phyloP scores from a whole-genome alignment of 495 filamentous ascomycete genomes.

The Neurospora sp. region DNA sequence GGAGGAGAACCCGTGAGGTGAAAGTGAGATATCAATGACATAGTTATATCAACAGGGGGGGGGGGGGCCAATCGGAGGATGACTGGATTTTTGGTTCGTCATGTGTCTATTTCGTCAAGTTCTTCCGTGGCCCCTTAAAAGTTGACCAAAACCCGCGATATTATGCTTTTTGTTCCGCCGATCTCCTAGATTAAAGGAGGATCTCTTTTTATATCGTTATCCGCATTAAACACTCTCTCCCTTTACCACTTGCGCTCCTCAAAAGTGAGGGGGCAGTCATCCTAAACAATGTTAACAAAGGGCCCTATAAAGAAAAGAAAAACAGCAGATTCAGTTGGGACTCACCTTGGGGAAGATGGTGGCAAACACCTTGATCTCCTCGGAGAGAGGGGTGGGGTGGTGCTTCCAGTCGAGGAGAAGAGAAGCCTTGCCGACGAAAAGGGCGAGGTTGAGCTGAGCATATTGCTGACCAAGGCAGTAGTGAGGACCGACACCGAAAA shows the following conservation, averaged over 20 bases:
- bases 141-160: background rate
- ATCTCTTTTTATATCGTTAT: background rate
- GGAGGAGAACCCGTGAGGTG: no score
- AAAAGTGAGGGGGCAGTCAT: conserved; percentile 61
- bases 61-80: background rate
- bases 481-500: conserved; percentile 93
- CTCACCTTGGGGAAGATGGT: conserved; percentile 94
- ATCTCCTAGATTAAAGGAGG: background rate
- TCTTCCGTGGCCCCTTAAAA: background rate
- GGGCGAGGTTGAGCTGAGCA: conserved; percentile 78
- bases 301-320: background rate
- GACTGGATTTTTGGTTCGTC: background rate
- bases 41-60: no score
- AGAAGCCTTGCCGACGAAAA: conserved; percentile 91
- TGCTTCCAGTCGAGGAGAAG: conserved; percentile 88
- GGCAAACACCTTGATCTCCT: conserved; percentile 97
- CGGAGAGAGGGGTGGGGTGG: conserved; percentile 64
- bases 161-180: background rate
- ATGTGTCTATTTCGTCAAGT: background rate
- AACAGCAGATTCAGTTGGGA: background rate
- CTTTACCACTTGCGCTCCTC: conserved; percentile 33
- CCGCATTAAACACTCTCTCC: background rate
- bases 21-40: no score
- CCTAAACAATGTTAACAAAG: conserved; percentile 25
- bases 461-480: conserved; percentile 96